A percentile compares a stretch with the other conserved stretches of the same genome.
These are phyloP conservation scores for Saccharomycopsis fermentans DNA, from an alignment of 805 yeast genomes.

Conservation along the genomic window DNA sequence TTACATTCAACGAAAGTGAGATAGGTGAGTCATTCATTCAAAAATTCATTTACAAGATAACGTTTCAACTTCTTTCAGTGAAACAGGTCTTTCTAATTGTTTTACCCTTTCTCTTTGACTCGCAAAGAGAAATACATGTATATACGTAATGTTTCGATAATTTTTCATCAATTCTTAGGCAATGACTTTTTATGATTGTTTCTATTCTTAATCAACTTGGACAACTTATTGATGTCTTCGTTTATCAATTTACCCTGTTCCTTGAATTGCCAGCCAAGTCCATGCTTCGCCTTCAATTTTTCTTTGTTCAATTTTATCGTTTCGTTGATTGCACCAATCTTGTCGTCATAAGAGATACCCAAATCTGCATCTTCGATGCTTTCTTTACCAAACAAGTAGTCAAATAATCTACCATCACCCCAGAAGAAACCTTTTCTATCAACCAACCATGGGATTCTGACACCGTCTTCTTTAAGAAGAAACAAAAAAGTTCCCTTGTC, in stretches of 20 bases:
- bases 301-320: slow-evolving; percentile 17
- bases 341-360: slow-evolving; percentile 53
- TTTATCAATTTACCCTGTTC: slow-evolving; percentile 16
- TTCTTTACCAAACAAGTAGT: slow-evolving; percentile 72
- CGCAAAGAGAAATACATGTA: too few species aligned
- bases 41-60: background rate
- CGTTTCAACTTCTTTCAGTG: too few species aligned
- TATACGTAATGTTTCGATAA: too few species aligned
- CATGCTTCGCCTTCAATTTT: slow-evolving; percentile 9
- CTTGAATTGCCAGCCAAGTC: slow-evolving; percentile 17
- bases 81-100: too few species aligned
- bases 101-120: too few species aligned
- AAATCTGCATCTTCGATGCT: slow-evolving; percentile 66
- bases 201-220: background rate
- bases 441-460: slow-evolving; percentile 57
- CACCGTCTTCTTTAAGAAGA: slow-evolving; percentile 50
- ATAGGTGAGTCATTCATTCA: too few species aligned
- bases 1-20: too few species aligned
- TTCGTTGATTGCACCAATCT: slow-evolving; percentile 38
- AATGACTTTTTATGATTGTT: background rate
- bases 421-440: slow-evolving; percentile 85
- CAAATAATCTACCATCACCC: slow-evolving; percentile 86
- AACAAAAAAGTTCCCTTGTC: slow-evolving; percentile 68
- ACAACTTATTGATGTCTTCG: slow-evolving; percentile 12
- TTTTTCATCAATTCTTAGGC: background rate